Base-by-base conservation (phyloP, 495 filamentous ascomycete species). In the Terfezia claveryi region DNA sequence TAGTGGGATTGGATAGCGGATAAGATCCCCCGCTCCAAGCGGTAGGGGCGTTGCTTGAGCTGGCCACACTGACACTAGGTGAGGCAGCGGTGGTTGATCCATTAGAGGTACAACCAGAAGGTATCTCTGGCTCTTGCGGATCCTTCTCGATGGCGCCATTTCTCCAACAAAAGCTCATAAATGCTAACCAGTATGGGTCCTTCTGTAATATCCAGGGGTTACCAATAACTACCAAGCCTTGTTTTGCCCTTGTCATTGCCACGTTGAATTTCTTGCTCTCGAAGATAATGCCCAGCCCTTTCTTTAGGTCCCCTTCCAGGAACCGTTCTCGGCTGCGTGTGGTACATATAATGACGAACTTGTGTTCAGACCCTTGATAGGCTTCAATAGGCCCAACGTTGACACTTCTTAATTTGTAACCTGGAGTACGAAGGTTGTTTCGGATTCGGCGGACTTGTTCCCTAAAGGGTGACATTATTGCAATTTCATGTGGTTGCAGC, bases 331-430 rank as follows among this genome's bases (percentile, higher is more conserved):
- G 58, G 2, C 70, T 68, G 36, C 76, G 60, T 44, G 76, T 79
- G 1, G 74, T 76, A 57, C 76, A 78, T 16, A 79, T 58, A 53
- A 79, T 75, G 17, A 78, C 76, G 17, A 76, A 68, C 10, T 68
- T 64, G 36, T 68, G 68, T 59, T 79, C 76, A 23, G 74, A 62
- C 0, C 76, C 76, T 56, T 78, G 76, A 55, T 73, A 78, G n/a
- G 72, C 74, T 58, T 79, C 76, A 23, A 74, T 68, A 4, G 76
- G 74, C 3, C 76, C 76, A 20, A 79, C 71, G 56, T 76, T 76
- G 16, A 78, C 66, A 23, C 65, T 66, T 57, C 66, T 68, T 23
- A 73, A 59, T 1, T 61, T 58, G 37, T 62, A 68, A 49, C 54
- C 54, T 11, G 58, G 36, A 0, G 62, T 50, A 20, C 71, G 64